These are phyloP conservation scores for Trypanosoma vivax DNA, from an alignment of 208 protist species.

Conservation along the genomic window DNA sequence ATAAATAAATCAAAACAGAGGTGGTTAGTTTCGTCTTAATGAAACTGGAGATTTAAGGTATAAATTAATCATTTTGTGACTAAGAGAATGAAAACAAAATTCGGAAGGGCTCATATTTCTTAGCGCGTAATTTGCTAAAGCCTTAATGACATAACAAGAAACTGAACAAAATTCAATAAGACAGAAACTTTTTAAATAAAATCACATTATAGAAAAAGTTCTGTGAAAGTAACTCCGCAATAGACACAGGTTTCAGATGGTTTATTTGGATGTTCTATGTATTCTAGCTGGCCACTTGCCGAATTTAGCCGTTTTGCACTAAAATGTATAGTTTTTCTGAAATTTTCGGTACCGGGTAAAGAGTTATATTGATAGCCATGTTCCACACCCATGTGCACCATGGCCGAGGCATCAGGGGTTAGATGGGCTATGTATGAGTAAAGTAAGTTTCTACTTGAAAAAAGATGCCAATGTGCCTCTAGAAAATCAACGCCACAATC, in stretches of 20 bases:
- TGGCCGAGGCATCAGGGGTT: constrained; percentile 37
- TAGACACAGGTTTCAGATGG: constrained; percentile 57
- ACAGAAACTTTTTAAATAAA: constrained; percentile 1
- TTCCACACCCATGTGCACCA: constrained; percentile 66
- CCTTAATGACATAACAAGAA: background rate
- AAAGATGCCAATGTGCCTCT: constrained; percentile 83
- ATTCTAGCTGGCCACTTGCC: constrained; percentile 29
- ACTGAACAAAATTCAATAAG: constrained; percentile 7
- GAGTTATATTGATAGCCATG: constrained; percentile 87
- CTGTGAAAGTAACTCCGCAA: constrained; percentile 44
- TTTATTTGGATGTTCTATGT: constrained; percentile 54
- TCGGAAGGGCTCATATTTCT: too few species aligned
- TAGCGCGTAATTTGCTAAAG: too few species aligned
- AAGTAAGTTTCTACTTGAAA: constrained; percentile 54
- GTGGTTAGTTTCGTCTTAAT: too few species aligned
- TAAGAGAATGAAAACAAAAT: too few species aligned
- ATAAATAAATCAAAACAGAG: too few species aligned
- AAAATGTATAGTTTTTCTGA: constrained; percentile 70
- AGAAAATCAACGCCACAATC: constrained; percentile 50
- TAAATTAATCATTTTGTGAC: too few species aligned
- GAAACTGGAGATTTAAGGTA: too few species aligned
- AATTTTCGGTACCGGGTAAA: constrained; percentile 62
- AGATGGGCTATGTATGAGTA: constrained; percentile 77
- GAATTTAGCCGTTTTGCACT: constrained; percentile 48
- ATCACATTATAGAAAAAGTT: constrained; percentile 46